A percentile compares a stretch with the other conserved stretches of the same genome.
Evolutionary conservation across 768 basidiomycete species (phyloP).

Genomic region (Suillus brevipes): DNA sequence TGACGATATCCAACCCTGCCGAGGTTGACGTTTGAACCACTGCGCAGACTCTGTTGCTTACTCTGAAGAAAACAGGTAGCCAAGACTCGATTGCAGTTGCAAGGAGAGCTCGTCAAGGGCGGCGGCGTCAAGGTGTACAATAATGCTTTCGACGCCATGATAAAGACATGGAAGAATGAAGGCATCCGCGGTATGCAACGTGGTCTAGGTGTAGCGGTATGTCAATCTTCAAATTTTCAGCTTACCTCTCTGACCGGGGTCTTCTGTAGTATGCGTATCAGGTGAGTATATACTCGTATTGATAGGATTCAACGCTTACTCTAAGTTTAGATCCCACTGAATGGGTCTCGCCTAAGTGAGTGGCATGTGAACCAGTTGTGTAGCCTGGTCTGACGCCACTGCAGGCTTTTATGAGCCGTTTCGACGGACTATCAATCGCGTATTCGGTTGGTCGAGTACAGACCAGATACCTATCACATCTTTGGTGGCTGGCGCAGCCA

Average conservation of each 20-base stretch:
- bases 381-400: slow-evolving; percentile 19
- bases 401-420: slow-evolving; percentile 96
- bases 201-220: slow-evolving; percentile 86
- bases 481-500: slow-evolving; percentile 81
- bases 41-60: not conserved
- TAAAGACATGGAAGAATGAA: slow-evolving; percentile 88
- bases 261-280: slow-evolving; percentile 80
- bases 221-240: slow-evolving; percentile 25
- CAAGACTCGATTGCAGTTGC: slow-evolving; percentile 94
- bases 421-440: slow-evolving; percentile 64
- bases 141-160: slow-evolving; percentile 82
- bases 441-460: slow-evolving; percentile 60
- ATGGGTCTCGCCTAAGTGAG: slow-evolving; percentile 84
- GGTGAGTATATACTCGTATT: slow-evolving; percentile 44
- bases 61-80: slow-evolving; percentile 49
- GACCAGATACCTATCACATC: slow-evolving; percentile 78
- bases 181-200: slow-evolving; percentile 91
- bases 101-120: slow-evolving; percentile 87
- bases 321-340: slow-evolving; percentile 72
- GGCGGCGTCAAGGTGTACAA: slow-evolving; percentile 79
- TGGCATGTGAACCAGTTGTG: not conserved
- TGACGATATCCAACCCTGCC: slow-evolving; percentile 73
- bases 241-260: slow-evolving; percentile 13
- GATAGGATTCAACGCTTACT: not conserved
- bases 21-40: slow-evolving; percentile 35